Base-by-base conservation (phyloP, 2,329 filamentous ascomycete genomes). In the Onygena corvina region DNA sequence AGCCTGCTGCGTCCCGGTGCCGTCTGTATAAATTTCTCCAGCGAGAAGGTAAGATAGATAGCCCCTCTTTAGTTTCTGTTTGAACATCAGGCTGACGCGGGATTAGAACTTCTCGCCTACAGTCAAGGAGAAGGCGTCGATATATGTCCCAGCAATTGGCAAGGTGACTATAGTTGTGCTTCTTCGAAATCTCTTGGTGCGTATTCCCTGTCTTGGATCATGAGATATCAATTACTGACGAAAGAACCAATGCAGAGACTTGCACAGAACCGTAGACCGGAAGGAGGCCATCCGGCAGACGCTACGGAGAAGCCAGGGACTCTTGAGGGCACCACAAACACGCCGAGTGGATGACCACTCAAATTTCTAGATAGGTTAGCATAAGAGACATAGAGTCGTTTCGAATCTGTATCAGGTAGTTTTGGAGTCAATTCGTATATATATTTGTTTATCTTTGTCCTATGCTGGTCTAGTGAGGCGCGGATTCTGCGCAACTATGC, bases 11-110 rank as follows among this genome's bases (percentile, higher is more conserved):
- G 87, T 42, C 86, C 94, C 50, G 92, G 92, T 44, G 89, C 86
- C 25, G 86, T 94, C n/a, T 98, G 92, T 74, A 89, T 98, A 71
- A 98, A 98, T 70, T 96, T 98, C 66, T 93, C 88, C 5, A 94
- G 86, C 47, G 87, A 85, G 67, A 86, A 89, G 74, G 76, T 79
- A 60, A 52, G 67, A 45, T 18, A 12, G 31, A 31, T 7, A 31
- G 7, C 7, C 4, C n/a, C 35, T 16, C 11, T 8, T 12, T 11
- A 40, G 16, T 18, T 8, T n/a, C 18, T n/a, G 9, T 40, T 38
- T 40, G 35, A 3, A 16, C 18, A 8, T 3, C 1, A 16, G 11
- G 36, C 33, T 49, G n/a, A 47, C 36, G 49, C 9, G 7, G 27
- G 51, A 46, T 48, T 58, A 79, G 72, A 96, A 98, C 70, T 96